Percentiles rank a stretch among this genome's conserved stretches.
phyloP scores from a whole-genome alignment of 306 rosid species.

The Spatholobus suberectus region DNA sequence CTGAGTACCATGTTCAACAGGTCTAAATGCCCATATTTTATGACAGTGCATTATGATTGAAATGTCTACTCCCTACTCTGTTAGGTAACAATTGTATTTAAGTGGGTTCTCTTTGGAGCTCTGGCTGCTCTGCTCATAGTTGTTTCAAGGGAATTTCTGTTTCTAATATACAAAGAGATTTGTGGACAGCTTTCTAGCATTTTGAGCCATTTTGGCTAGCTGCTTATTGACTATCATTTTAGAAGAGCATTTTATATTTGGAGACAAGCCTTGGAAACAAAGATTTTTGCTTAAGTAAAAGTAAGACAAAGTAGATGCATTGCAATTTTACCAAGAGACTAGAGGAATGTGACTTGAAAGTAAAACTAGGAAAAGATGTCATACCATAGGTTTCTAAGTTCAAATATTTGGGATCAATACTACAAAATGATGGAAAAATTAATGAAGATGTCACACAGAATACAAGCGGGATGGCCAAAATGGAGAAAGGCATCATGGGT shows the following conservation, averaged over 20 bases:
- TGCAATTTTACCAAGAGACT: not conserved
- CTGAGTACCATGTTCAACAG: slow-evolving; percentile 3
- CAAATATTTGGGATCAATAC: too few species aligned
- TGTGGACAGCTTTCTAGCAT: not conserved
- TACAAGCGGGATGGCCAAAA: too few species aligned
- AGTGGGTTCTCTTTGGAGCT: not conserved
- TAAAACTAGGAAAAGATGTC: too few species aligned
- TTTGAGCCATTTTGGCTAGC: slow-evolving; percentile 22
- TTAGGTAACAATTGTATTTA: not conserved
- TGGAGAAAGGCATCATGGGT: too few species aligned
- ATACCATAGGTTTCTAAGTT: too few species aligned
- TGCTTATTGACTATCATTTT: not conserved
- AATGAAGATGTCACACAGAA: too few species aligned
- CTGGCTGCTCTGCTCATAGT: not conserved
- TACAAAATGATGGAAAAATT: too few species aligned
- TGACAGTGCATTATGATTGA: slow-evolving; percentile 7
- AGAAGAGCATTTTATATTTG: too few species aligned
- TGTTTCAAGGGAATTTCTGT: slow-evolving; percentile 11
- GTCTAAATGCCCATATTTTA: not conserved
- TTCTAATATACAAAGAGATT: slow-evolving; percentile 4
- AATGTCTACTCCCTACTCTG: not conserved
- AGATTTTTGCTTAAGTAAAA: not conserved
- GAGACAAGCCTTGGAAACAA: too few species aligned
- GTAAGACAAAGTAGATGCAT: not conserved
- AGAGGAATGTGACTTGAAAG: not conserved